Conservation (phyloP, 345 rosid genomes). For the Turritis glabra region DNA sequence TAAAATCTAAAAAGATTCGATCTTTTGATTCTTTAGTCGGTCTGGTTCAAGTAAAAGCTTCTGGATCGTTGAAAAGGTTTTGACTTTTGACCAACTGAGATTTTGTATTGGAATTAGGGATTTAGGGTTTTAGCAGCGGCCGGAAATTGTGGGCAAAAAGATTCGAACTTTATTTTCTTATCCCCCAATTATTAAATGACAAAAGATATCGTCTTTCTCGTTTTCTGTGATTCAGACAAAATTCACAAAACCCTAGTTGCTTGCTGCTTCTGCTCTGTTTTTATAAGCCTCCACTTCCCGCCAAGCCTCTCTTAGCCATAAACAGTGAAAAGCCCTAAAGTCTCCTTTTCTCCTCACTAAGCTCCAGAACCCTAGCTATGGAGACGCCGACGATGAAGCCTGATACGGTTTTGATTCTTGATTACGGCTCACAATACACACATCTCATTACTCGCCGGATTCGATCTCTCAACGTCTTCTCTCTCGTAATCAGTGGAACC, state of each 20-base stretch:
- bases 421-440: conserved; percentile 91
- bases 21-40: not conserved
- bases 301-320: conserved; percentile 12
- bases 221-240: conserved; percentile 21
- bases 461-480: conserved; percentile 79
- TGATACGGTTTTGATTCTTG: conserved; percentile 82
- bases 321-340: conserved; percentile 16
- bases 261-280: conserved; percentile 22
- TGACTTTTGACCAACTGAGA: not conserved
- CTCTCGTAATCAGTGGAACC: conserved; percentile 89
- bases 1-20: not conserved
- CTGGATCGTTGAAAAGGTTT: not conserved
- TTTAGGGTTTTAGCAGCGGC: conserved; percentile 31
- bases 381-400: conserved; percentile 54
- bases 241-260: conserved; percentile 34
- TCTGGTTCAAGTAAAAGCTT: not conserved
- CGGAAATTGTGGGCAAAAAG: conserved; percentile 30
- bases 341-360: not conserved
- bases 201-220: conserved; percentile 30
- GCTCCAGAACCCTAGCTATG: conserved; percentile 32
- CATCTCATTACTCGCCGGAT: conserved; percentile 93
- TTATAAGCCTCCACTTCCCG: conserved; percentile 37
- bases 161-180: not conserved
- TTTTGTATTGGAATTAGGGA: not conserved
- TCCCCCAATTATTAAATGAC: not conserved